Evolutionary conservation across 495 filamentous ascomycete genomes (phyloP).

Genomic region (Aspergillus avenaceus): DNA sequence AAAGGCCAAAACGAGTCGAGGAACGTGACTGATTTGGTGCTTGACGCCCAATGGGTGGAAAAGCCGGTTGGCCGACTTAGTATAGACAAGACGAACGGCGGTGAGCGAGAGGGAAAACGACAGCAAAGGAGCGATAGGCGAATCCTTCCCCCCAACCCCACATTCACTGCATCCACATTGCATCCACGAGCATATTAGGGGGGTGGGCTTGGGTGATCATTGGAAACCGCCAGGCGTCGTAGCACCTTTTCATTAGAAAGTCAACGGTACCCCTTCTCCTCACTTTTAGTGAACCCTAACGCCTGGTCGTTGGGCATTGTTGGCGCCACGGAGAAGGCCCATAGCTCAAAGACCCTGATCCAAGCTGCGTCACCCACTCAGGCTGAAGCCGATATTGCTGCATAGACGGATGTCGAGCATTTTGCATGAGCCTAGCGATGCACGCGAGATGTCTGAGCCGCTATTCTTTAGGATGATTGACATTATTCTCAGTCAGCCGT

Average conservation of each 20-base stretch:
- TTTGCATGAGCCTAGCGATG: slow-evolving; percentile 14
- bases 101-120: slow-evolving; percentile 26
- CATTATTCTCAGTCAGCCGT: neutral
- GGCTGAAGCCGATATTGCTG: slow-evolving; percentile 5
- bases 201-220: slow-evolving; percentile 6
- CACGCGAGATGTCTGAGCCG: neutral
- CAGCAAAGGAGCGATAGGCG: slow-evolving; percentile 31
- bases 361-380: neutral
- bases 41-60: slow-evolving; percentile 21
- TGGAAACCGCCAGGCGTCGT: neutral
- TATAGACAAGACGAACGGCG: slow-evolving; percentile 35
- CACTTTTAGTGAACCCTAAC: neutral
- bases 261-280: too few relatives aligned
- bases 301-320: slow-evolving; percentile 9
- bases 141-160: slow-evolving; percentile 34
- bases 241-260: too few relatives aligned
- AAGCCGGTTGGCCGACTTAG: slow-evolving; percentile 23
- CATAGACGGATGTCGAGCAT: slow-evolving; percentile 14
- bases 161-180: slow-evolving; percentile 19
- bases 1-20: slow-evolving; percentile 9
- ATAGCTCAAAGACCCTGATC: neutral
- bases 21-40: slow-evolving; percentile 1
- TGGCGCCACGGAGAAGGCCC: neutral
- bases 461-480: neutral
- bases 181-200: slow-evolving; percentile 9